Base-by-base conservation (phyloP, 164 flowering plant genomes). In the Protea cynaroides region DNA sequence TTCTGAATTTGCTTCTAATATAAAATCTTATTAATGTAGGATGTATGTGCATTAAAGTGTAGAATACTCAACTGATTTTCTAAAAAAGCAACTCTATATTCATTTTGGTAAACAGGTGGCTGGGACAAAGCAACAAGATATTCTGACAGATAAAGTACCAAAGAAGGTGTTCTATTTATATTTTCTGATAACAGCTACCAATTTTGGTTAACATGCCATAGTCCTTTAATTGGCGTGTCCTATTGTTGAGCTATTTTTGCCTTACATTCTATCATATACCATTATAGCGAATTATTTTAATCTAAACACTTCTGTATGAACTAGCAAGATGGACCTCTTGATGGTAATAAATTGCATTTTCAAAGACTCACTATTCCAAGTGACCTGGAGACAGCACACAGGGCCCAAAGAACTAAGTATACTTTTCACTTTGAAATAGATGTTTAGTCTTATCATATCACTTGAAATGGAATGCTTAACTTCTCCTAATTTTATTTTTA, bases 311-410 rank as follows among this genome's bases (percentile, higher is more conserved):
- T 57, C 46, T 57, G 4, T 40, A 37, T 76, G 70, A 23, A 63
- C 25, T 65, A 73, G 69, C 86, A 89, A 95, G 84, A 81, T 72
- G 83, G 50, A 34, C 59, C 61, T 50, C 43, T 66, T 69, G 81
- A 74, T 56, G 69, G 64, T 49, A 76, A 24, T 62, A 59, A 47
- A 0, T 52, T 46, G 19, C 81, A 71, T 22, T 56, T 74, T 23
- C 86, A 72, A 72, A 85, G 74, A 74, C 73, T 91, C 52, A 91
- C 99, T 7, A 73, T 94, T 64, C 96, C 99, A 24, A 81, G 86
- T 70, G 88, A 81, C 55, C 88, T 94, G 69, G 82, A 75, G 80
- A 89, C 99, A 51, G 84, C 96, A 18, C 79, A 78, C 17, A 82
- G 99, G 76, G 88, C 93, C 15, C 85, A 76, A 40, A 80, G 85